Evolutionary conservation across 2,329 filamentous ascomycete genomes (phyloP).

Genomic region (Emmonsiellopsis sp.): DNA sequence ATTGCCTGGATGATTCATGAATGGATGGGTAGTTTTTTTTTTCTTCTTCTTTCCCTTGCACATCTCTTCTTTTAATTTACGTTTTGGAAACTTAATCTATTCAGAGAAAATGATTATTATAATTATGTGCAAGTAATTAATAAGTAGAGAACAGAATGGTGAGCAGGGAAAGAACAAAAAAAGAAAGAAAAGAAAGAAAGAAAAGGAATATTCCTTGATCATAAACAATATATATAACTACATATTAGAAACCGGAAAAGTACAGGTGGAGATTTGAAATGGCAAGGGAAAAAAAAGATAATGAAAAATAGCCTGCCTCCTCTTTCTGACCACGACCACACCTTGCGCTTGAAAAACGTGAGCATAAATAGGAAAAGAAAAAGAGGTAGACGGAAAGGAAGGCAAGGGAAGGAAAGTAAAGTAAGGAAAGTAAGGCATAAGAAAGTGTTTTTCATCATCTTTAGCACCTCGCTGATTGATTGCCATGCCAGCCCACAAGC

Average conservation of each 20-base stretch:
- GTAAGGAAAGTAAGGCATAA: neutral
- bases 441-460: too few relatives aligned
- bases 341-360: neutral
- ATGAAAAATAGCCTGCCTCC: too few relatives aligned
- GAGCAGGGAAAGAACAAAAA: neutral
- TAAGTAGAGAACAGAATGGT: neutral
- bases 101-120: too few relatives aligned
- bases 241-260: neutral
- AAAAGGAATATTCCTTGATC: neutral
- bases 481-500: too few relatives aligned
- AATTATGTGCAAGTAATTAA: neutral
- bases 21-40: too few relatives aligned
- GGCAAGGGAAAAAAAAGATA: too few relatives aligned
- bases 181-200: neutral
- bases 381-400: neutral
- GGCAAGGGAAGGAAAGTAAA: neutral
- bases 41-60: too few relatives aligned
- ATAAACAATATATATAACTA: neutral
- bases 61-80: too few relatives aligned
- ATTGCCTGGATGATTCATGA: too few relatives aligned
- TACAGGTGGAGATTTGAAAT: neutral
- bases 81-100: too few relatives aligned
- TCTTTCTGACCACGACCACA: too few relatives aligned
- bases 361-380: neutral
- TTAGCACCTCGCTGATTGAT: too few relatives aligned